Conservation (phyloP, 2,329 filamentous ascomycete genomes). For the Botryotinia globosa region DNA sequence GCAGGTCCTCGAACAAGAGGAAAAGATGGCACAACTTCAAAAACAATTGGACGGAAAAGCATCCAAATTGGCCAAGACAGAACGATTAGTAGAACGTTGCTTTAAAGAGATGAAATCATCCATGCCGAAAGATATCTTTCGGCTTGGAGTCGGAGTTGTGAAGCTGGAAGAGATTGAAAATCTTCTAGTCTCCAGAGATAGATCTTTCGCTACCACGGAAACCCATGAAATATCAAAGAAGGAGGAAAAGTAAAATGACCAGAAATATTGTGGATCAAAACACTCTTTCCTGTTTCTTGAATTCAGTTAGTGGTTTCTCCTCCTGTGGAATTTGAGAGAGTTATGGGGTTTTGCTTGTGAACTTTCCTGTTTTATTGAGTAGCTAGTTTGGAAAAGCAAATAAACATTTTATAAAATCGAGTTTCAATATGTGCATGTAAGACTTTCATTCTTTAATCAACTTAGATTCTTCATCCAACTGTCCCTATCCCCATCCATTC, state of each 20-base stretch:
- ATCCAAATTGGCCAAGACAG: fast-evolving
- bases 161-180: background rate
- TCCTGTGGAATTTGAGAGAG: background rate
- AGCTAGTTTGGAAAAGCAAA: background rate
- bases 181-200: background rate
- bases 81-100: too few relatives aligned
- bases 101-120: background rate
- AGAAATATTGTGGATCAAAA: too few relatives aligned
- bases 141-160: background rate
- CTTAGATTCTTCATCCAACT: background rate
- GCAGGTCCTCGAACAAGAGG: background rate
- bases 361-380: background rate
- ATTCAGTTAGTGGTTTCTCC: background rate
- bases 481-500: background rate
- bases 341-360: background rate
- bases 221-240: too few relatives aligned
- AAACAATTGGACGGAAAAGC: background rate
- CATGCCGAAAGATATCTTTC: background rate
- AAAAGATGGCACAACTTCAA: background rate
- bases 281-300: background rate
- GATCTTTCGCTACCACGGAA: too few relatives aligned
- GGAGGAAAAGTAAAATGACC: too few relatives aligned
- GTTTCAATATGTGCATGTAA: background rate
- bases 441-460: background rate
- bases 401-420: background rate